Evolutionary conservation across 1,284 basidiomycete species (phyloP), one percentile per base, ranked within the genome.

Genomic region (Agroathelia rolfsii): DNA sequence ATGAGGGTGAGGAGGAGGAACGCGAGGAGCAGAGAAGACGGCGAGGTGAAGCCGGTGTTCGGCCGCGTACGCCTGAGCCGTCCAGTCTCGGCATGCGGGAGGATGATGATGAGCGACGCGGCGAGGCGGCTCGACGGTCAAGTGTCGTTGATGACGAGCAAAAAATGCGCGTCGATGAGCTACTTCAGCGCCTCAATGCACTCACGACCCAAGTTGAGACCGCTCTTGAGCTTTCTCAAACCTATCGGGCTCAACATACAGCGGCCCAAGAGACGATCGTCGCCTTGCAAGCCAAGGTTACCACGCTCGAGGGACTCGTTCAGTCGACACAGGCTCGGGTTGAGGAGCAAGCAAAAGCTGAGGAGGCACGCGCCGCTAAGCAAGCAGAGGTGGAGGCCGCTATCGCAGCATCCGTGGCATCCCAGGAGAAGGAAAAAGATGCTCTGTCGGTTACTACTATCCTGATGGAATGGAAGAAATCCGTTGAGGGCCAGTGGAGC

Each of bases 221-320:
- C 11, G 83, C 89, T 0, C 63, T 92, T 16, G 70, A 79, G 33
- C 59, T 90, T 37, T 87, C 84, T 11, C 68, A 70, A 5, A 67
- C 69, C 0, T 63, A 95, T 5, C 83, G 89, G 49, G 67, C 66
- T 0, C 86, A 94, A 51, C 89, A 95, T 43, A 57, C 69, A 1
- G 69, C 74, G 15, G 86, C 90, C 2, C 83, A 87, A 47, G 64
- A 67, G 19, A 87, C 84, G 0, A 92, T 96, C 45, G 69, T 68
- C 13, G 59, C 64, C 0, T 62, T 97, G 13, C 85, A 94, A 48
- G 63, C 68, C 18, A 82, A 82, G 46, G 75, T 85, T 4, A 52
- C 53, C 6, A 46, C 62, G 1, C 52, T 85, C 14, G 80, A 85
- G 50, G 64, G 59, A 12, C 52, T 72, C 15, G 64, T 81, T 0